These are phyloP conservation scores for Wickerhamiella hasegawae DNA, from an alignment of 805 yeast species.

Conservation along the genomic window DNA sequence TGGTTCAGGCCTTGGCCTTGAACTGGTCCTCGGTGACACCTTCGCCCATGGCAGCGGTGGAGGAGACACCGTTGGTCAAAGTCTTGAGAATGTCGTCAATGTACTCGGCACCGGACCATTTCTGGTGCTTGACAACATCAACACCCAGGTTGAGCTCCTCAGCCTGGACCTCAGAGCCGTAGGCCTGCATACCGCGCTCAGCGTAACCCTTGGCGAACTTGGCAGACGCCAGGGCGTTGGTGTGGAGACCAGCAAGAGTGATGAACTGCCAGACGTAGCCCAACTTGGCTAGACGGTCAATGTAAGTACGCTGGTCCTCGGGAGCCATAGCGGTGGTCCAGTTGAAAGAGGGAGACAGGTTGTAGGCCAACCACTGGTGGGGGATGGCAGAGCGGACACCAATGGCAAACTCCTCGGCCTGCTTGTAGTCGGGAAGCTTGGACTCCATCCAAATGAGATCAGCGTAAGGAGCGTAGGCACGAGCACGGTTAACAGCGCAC, in stretches of 20 bases:
- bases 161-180: slow-evolving; percentile 74
- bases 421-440: slow-evolving; percentile 80
- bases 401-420: slow-evolving; percentile 87
- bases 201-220: slow-evolving; percentile 67
- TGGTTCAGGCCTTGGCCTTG: slow-evolving; percentile 26
- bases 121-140: slow-evolving; percentile 94
- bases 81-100: slow-evolving; percentile 78
- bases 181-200: slow-evolving; percentile 85
- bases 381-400: slow-evolving; percentile 76
- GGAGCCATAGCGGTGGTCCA: slow-evolving; percentile 90
- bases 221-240: slow-evolving; percentile 84
- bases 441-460: slow-evolving; percentile 98
- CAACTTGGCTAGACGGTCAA: slow-evolving; percentile 65
- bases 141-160: slow-evolving; percentile 79
- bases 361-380: slow-evolving; percentile 90
- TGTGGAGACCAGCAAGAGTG: slow-evolving; percentile 92
- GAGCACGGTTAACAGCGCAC: slow-evolving; percentile 93
- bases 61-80: slow-evolving; percentile 85
- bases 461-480: slow-evolving; percentile 88
- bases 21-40: slow-evolving; percentile 98
- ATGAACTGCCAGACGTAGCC: slow-evolving; percentile 98
- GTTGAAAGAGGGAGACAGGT: slow-evolving; percentile 93
- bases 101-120: slow-evolving; percentile 98
- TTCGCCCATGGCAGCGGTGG: slow-evolving; percentile 96
- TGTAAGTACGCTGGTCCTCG: slow-evolving; percentile 79